Evolutionary conservation across 257 asterid species (phyloP).

Genomic region (Nicotiana tabacum): DNA sequence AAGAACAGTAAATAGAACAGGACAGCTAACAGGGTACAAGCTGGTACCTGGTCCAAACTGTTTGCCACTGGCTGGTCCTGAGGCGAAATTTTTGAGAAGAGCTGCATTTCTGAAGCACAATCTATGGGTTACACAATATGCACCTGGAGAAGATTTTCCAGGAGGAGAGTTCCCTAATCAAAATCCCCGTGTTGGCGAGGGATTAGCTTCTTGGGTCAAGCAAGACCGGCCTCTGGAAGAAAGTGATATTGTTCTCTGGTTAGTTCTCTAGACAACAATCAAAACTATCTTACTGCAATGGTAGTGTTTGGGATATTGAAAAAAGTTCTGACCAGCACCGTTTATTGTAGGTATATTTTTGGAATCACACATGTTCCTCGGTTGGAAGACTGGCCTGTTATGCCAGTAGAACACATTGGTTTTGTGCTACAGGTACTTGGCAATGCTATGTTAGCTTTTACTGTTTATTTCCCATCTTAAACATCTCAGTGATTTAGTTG

Average conservation of each 20-base stretch:
- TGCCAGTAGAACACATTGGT: constrained; percentile 93
- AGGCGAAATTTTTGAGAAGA: constrained; percentile 79
- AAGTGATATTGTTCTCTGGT: constrained; percentile 89
- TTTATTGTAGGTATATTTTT: constrained; percentile 65
- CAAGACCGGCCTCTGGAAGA: constrained; percentile 82
- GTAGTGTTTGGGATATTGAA: background rate
- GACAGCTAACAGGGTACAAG: constrained; percentile 81
- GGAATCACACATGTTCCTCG: constrained; percentile 98
- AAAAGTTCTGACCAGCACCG: background rate
- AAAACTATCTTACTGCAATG: background rate
- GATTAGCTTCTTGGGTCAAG: constrained; percentile 90
- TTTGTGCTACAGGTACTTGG: constrained; percentile 74
- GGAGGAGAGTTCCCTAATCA: constrained; percentile 99
- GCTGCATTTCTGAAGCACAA: constrained; percentile 89
- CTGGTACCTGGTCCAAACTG: constrained; percentile 91
- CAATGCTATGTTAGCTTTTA: no score
- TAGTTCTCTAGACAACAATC: constrained; percentile 14
- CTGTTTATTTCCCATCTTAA: no score
- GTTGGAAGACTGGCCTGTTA: constrained; percentile 96
- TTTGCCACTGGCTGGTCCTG: constrained; percentile 77
- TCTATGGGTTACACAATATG: constrained; percentile 79
- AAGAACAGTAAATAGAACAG: constrained; percentile 73
- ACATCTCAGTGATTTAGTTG: no score
- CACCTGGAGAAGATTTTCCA: constrained; percentile 89
- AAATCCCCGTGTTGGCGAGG: constrained; percentile 96